Evolutionary conservation across 192 early-diverging fungal species (phyloP).

Genomic region (Linderina pennispora): DNA sequence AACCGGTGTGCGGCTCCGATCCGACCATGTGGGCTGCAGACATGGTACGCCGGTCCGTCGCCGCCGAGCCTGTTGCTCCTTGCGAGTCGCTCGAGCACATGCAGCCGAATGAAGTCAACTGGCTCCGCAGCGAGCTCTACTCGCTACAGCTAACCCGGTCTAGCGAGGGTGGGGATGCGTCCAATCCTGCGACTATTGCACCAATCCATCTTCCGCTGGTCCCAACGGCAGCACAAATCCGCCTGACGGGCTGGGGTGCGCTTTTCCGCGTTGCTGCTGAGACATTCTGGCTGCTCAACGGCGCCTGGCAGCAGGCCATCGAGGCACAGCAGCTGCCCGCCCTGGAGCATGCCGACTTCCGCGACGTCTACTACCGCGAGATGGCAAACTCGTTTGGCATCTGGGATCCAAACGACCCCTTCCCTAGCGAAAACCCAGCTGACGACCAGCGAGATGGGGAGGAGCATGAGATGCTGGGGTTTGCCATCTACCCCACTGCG

Average conservation of each 20-base stretch:
- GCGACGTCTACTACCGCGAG: slow-evolving; percentile 54
- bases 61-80: slow-evolving; percentile 6
- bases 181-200: slow-evolving; percentile 19
- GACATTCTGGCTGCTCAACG: slow-evolving; percentile 13
- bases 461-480: slow-evolving; percentile 51
- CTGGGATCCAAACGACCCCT: slow-evolving; percentile 46
- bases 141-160: slow-evolving; percentile 1
- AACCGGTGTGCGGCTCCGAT: slow-evolving; percentile 1
- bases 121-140: slow-evolving; percentile 8
- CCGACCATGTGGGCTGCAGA: slow-evolving; percentile 1
- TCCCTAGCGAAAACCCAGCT: too few relatives aligned
- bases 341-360: slow-evolving; percentile 40
- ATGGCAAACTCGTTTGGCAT: slow-evolving; percentile 67
- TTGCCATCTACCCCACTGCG: slow-evolving; percentile 56
- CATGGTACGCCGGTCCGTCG: slow-evolving; percentile 1
- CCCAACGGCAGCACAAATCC: slow-evolving; percentile 8
- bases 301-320: slow-evolving; percentile 10
- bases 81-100: slow-evolving; percentile 9
- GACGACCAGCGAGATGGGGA: background rate
- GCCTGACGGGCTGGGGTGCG: slow-evolving; percentile 16
- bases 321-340: background rate
- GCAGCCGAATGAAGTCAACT: slow-evolving; percentile 24
- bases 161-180: background rate
- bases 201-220: slow-evolving; percentile 18
- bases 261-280: slow-evolving; percentile 9